Evolutionary conservation across 169 alveolate species (phyloP).

Genomic region (Babesia ovis): DNA sequence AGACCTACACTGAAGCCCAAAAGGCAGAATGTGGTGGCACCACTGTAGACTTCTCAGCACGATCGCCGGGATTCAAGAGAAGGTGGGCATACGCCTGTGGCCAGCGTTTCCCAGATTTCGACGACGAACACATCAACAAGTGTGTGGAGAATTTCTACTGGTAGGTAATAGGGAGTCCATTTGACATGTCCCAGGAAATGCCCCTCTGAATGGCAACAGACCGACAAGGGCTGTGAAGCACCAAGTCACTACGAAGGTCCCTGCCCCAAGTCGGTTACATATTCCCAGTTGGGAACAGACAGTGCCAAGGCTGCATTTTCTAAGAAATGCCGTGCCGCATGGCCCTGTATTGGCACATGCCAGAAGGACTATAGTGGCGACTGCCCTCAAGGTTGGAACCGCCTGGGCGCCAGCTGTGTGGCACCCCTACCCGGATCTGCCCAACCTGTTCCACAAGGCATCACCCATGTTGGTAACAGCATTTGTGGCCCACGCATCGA

Average conservation of each 20-base stretch:
- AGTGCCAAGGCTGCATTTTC: slow-evolving; percentile 62
- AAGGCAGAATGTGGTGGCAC: slow-evolving; percentile 56
- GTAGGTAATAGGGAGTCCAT: not conserved
- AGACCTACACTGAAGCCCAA: slow-evolving; percentile 42
- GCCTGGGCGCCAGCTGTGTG: slow-evolving; percentile 10
- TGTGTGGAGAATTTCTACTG: slow-evolving; percentile 55
- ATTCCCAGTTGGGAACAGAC: slow-evolving; percentile 32
- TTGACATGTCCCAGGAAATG: slow-evolving; percentile 20
- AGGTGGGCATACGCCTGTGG: slow-evolving; percentile 72
- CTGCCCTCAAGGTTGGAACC: slow-evolving; percentile 58
- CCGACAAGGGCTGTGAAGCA: slow-evolving; percentile 60
- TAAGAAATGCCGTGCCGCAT: slow-evolving; percentile 67
- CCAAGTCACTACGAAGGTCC: slow-evolving; percentile 72
- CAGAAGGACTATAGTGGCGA: slow-evolving; percentile 65
- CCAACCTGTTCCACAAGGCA: too few relatives aligned
- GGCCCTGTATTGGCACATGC: slow-evolving; percentile 74
- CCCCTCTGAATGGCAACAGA: slow-evolving; percentile 72
- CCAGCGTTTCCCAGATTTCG: slow-evolving; percentile 63
- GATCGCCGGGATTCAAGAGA: slow-evolving; percentile 65
- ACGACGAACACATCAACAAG: slow-evolving; percentile 41
- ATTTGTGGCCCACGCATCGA: slow-evolving; percentile 32
- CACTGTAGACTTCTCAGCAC: slow-evolving; percentile 68
- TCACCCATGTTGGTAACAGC: not conserved
- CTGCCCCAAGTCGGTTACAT: slow-evolving; percentile 49
- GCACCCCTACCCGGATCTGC: too few relatives aligned